Evolutionary conservation across 257 asterid species (phyloP).

Genomic region (Sherardia arvensis): DNA sequence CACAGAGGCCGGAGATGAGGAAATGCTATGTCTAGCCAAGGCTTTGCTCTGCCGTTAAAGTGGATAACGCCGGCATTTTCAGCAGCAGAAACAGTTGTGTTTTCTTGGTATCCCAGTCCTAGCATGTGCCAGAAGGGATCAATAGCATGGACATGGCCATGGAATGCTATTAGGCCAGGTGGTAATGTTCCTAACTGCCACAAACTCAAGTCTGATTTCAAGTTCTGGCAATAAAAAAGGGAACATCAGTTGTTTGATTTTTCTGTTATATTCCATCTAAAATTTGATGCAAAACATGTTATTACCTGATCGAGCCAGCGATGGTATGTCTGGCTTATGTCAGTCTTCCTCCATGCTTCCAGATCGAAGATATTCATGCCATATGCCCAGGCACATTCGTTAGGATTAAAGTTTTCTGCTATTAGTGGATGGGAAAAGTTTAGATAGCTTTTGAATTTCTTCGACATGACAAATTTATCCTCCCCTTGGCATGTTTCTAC

Average conservation of each 20-base stretch:
- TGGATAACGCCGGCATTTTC: slow-evolving; percentile 79
- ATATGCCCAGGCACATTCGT: slow-evolving; percentile 99
- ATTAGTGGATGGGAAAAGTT: slow-evolving; percentile 93
- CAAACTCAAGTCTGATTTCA: slow-evolving; percentile 82
- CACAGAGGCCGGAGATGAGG: slow-evolving; percentile 73
- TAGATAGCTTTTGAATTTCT: slow-evolving; percentile 70
- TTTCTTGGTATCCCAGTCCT: slow-evolving; percentile 90
- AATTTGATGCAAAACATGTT: not conserved
- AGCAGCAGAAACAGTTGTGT: slow-evolving; percentile 58
- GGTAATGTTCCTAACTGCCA: slow-evolving; percentile 98
- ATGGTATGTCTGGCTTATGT: slow-evolving; percentile 69
- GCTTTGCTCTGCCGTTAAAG: slow-evolving; percentile 94
- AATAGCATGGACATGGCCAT: slow-evolving; percentile 60
- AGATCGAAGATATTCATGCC: slow-evolving; percentile 95
- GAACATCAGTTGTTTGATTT: not conserved
- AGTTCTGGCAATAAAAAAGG: slow-evolving; percentile 44
- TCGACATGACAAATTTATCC: slow-evolving; percentile 88
- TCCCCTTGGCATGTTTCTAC: slow-evolving; percentile 87
- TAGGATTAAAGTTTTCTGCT: slow-evolving; percentile 52
- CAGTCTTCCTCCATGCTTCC: slow-evolving; percentile 82
- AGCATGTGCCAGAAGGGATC: slow-evolving; percentile 95
- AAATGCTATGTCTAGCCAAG: slow-evolving; percentile 96
- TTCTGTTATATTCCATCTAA: slow-evolving; percentile 1
- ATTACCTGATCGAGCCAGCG: slow-evolving; percentile 78
- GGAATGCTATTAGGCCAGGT: slow-evolving; percentile 89